Evolutionary conservation across 2,329 filamentous ascomycete species (phyloP), one percentile per base, ranked within the genome.

Genomic region (Cadophora gregata): DNA sequence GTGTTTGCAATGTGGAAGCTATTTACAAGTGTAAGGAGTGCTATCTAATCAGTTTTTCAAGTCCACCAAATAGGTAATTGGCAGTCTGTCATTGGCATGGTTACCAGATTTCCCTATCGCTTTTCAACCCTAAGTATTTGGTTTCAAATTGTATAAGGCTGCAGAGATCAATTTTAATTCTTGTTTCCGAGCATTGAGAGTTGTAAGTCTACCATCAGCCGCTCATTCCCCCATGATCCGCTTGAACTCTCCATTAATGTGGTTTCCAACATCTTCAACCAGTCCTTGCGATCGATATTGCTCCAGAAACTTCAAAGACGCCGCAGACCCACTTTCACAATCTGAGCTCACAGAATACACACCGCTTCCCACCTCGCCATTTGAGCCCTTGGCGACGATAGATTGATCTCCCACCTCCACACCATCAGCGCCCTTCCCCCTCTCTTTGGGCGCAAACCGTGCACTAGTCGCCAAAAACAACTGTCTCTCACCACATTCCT

Each of bases 401-500:
- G 21, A 24, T 24, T 53, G n/a, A 29, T n/a, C 19, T 27, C 25
- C 70, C 9, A 59, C 38, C n/a, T 63, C 56, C 36, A 63, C 59
- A 12, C 51, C 65, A 27, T 67, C 63, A 14, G 38, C 61, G 58
- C 19, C 55, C 24, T 24, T 27, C 0, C 36, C 50, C 1, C 53
- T 58, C 25, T 47, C 29, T 4, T 42, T 24, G 9, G 69, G 27
- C 8, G 64, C 64, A 68, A 53, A 73, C 29, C 60, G 59, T 1
- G 50, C 66, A 70, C 70, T 71, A 4, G 71, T 73, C 8, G 68
- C 64, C 21, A 70, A 59, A 25, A 62, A 72, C 14, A 72, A 38
- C 55, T 73, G 72, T 55, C 72, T 67, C 62, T 73, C 69, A 4
- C 72, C 72, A 61, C 67, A 51, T 65, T 74, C 72, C n/a, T 72